Evolutionary conservation across 2,329 filamentous ascomycete genomes (phyloP).

Genomic region (Xylaria hypoxylon): DNA sequence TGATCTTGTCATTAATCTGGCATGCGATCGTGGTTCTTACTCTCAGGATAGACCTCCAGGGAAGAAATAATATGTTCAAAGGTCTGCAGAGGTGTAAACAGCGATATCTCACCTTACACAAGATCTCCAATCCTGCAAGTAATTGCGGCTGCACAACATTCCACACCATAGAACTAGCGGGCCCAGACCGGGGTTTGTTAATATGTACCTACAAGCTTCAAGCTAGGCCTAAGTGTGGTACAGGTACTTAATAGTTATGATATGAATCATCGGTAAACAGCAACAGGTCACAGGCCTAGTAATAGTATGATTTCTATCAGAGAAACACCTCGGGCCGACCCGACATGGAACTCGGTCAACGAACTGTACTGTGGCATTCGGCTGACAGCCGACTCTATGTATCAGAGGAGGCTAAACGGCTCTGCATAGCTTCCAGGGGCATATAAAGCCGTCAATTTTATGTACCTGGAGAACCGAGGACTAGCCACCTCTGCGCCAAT

Average conservation of each 20-base stretch:
- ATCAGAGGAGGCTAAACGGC: slow-evolving; percentile 1
- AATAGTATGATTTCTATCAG: slow-evolving; percentile 19
- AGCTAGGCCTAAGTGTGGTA: slow-evolving; percentile 40
- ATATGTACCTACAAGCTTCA: slow-evolving; percentile 10
- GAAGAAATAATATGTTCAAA: slow-evolving; percentile 37
- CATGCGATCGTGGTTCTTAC: slow-evolving; percentile 36
- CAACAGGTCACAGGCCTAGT: slow-evolving; percentile 33
- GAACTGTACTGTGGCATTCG: slow-evolving; percentile 10
- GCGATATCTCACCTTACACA: slow-evolving; percentile 63
- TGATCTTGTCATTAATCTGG: slow-evolving; percentile 40
- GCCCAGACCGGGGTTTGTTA: slow-evolving; percentile 30
- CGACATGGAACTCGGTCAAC: slow-evolving; percentile 25
- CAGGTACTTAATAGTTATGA: slow-evolving; percentile 40
- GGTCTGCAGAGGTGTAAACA: slow-evolving; percentile 48
- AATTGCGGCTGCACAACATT: slow-evolving; percentile 50
- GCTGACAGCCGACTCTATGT: slow-evolving; percentile 13
- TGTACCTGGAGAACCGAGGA: neutral
- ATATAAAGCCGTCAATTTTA: neutral
- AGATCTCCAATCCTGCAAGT: slow-evolving; percentile 59
- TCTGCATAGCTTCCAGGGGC: slow-evolving; percentile 2
- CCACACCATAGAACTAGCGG: slow-evolving; percentile 40
- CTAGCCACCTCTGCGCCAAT: neutral
- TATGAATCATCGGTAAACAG: slow-evolving; percentile 25
- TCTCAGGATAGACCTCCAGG: slow-evolving; percentile 29
- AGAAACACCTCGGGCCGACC: slow-evolving; percentile 34